Evolutionary conservation across 2,329 filamentous ascomycete species (phyloP).

Genomic region (Paecilomyces sp.): DNA sequence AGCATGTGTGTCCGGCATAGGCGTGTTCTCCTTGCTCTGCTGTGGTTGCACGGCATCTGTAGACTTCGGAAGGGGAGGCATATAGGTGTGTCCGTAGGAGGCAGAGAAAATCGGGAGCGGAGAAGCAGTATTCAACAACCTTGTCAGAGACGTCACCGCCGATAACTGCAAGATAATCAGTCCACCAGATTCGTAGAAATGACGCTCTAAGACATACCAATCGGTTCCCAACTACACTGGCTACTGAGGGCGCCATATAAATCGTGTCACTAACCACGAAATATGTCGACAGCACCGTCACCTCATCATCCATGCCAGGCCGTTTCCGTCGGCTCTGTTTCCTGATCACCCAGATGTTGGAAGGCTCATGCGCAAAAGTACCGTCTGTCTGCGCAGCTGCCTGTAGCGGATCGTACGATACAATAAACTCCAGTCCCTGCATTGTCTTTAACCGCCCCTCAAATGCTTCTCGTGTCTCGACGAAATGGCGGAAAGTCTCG

Average conservation of each 20-base stretch:
- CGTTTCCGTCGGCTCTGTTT: constrained; percentile 48
- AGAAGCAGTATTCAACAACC: constrained; percentile 47
- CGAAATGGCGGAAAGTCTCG: constrained; percentile 41
- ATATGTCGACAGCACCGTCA: constrained; percentile 50
- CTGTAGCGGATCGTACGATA: constrained; percentile 50
- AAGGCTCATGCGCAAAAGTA: constrained; percentile 37
- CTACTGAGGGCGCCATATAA: constrained; percentile 55
- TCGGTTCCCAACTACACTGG: constrained; percentile 50
- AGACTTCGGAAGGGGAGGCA: constrained; percentile 41
- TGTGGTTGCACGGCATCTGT: constrained; percentile 28
- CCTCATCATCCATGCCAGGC: constrained; percentile 38
- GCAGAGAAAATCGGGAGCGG: constrained; percentile 52
- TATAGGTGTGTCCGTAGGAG: constrained; percentile 53
- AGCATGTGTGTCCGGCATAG: constrained; percentile 33
- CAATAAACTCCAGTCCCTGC: constrained; percentile 53
- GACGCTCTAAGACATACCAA: background rate
- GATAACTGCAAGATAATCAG: constrained; percentile 37
- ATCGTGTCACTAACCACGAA: constrained; percentile 55
- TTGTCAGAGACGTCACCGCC: constrained; percentile 49
- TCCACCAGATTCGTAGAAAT: background rate
- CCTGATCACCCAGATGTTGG: constrained; percentile 53
- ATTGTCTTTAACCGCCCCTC: constrained; percentile 49
- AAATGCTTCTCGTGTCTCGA: constrained; percentile 50
- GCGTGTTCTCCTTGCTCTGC: constrained; percentile 43
- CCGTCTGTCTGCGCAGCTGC: constrained; percentile 35